Conservation (phyloP, 2,329 filamentous ascomycete genomes). For the Phyllosticta citriasiana region DNA sequence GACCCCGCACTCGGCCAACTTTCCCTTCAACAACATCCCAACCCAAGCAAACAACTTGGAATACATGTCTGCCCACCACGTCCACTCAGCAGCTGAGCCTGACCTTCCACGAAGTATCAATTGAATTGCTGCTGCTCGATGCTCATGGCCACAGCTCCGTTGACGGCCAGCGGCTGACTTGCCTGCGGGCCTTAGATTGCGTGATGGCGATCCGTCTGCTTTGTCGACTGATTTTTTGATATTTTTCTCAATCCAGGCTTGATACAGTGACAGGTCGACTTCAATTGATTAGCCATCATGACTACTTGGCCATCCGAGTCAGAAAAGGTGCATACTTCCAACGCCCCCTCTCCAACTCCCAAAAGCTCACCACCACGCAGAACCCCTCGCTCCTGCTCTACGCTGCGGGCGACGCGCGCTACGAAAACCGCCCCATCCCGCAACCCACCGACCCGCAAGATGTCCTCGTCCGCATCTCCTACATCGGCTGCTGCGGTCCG, state of each 20-base stretch:
- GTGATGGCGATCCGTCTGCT: not conserved
- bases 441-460: slow-evolving; percentile 27
- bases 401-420: slow-evolving; percentile 25
- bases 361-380: slow-evolving; percentile 7
- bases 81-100: not conserved
- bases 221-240: not conserved
- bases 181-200: not conserved
- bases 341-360: not conserved
- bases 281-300: not conserved
- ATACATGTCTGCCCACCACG: not conserved
- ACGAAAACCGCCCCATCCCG: slow-evolving; percentile 31
- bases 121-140: no score
- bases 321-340: slow-evolving; percentile 4
- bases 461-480: slow-evolving; percentile 36
- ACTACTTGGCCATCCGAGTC: not conserved
- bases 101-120: not conserved
- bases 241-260: not conserved
- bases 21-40: not conserved
- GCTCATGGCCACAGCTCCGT: not conserved
- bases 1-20: not conserved
- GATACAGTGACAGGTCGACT: no score
- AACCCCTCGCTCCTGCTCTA: slow-evolving; percentile 37
- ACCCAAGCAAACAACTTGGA: not conserved
- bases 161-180: not conserved
- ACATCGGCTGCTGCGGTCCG: slow-evolving; percentile 32